phyloP scores from a whole-genome alignment of 768 basidiomycete genomes.

The Solioccasus polychromus region DNA sequence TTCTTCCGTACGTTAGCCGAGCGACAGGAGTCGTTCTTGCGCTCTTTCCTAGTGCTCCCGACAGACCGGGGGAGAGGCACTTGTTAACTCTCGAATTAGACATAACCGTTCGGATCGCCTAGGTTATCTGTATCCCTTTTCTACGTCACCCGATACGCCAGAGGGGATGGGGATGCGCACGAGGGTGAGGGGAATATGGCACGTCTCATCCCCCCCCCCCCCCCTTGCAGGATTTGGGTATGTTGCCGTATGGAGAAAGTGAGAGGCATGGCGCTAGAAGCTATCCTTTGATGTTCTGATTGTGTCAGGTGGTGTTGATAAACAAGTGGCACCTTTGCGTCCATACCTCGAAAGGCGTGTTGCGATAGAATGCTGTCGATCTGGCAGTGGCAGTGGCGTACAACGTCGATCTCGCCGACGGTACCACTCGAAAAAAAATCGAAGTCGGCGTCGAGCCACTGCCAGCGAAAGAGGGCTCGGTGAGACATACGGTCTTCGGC shows the following conservation, averaged over 20 bases:
- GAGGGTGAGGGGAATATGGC: too few species aligned
- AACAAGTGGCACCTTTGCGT: neutral
- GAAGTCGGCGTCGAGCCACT: neutral
- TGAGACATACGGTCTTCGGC: too few species aligned
- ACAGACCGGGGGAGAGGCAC: too few species aligned
- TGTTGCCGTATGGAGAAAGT: conserved; percentile 2
- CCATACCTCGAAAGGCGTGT: neutral
- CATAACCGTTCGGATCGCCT: neutral
- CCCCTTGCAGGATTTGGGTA: neutral
- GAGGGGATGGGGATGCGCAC: too few species aligned
- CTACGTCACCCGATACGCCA: too few species aligned
- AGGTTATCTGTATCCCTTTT: too few species aligned
- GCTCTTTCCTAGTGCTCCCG: too few species aligned
- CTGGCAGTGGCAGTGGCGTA: neutral
- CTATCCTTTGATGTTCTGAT: conserved; percentile 1
- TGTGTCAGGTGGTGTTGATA: neutral
- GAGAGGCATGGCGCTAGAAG: neutral
- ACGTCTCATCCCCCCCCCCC: too few species aligned
- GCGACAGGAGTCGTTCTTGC: too few species aligned
- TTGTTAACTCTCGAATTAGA: conserved; percentile 15
- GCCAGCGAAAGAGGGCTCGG: too few species aligned
- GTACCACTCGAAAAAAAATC: neutral
- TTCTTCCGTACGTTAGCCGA: conserved; percentile 1
- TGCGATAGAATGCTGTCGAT: neutral
- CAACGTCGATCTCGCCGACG: neutral